Conservation (phyloP, 352 stramenopile species). For the Peronospora belbahrii region DNA sequence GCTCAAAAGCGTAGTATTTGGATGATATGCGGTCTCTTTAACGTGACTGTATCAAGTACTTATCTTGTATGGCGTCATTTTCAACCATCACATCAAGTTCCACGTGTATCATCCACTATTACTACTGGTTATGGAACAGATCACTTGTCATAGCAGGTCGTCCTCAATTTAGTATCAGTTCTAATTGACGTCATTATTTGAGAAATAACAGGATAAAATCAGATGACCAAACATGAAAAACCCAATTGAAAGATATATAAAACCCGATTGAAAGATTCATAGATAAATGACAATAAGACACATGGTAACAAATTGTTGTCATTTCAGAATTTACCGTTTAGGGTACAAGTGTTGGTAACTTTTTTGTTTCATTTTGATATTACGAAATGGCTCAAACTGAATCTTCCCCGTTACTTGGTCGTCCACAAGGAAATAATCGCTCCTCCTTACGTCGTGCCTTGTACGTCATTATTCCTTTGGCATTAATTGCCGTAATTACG, state of each 20-base stretch:
- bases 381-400: too few species aligned
- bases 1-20: conserved; percentile 59
- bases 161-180: too few species aligned
- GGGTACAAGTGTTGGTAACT: too few species aligned
- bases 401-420: conserved; percentile 47
- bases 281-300: too few species aligned
- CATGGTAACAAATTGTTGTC: too few species aligned
- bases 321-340: too few species aligned
- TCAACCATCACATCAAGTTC: conserved; percentile 20
- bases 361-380: too few species aligned
- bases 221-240: too few species aligned
- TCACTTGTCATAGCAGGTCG: conserved; percentile 24
- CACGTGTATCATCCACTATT: background rate
- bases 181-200: too few species aligned
- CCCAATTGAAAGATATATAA: too few species aligned
- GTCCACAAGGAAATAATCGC: conserved; percentile 6
- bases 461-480: conserved; percentile 46
- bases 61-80: conserved; percentile 66
- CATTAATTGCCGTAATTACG: conserved; percentile 39
- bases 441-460: conserved; percentile 38
- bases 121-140: conserved; percentile 30
- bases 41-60: conserved; percentile 39
- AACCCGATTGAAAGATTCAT: too few species aligned
- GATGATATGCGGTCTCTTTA: conserved; percentile 68
- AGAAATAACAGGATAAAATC: too few species aligned